These are phyloP conservation scores for Coemansia sp. DNA, from an alignment of 192 early-diverging fungal species.

Conservation along the genomic window DNA sequence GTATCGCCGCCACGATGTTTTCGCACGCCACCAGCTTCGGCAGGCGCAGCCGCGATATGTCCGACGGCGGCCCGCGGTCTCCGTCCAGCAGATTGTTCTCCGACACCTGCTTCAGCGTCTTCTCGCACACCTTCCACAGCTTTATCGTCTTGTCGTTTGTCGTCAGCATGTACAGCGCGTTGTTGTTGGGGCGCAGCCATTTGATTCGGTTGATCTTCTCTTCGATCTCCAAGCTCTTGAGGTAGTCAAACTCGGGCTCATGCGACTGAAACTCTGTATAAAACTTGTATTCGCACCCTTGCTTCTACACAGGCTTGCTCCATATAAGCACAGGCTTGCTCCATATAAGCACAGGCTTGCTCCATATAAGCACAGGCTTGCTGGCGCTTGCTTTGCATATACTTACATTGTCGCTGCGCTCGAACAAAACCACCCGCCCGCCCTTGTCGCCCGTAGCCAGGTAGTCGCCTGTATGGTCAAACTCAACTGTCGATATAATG, in stretches of 20 bases:
- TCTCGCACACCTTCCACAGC: constrained; percentile 99
- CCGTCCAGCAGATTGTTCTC: constrained; percentile 87
- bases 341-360: not conserved
- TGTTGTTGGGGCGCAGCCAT: constrained; percentile 96
- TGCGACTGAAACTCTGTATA: constrained; percentile 99
- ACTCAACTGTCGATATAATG: constrained; percentile 98
- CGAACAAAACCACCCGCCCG: constrained; percentile 96
- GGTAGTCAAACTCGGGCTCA: constrained; percentile 98
- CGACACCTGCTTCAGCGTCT: constrained; percentile 89
- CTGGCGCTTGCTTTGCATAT: not conserved
- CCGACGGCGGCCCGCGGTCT: constrained; percentile 47
- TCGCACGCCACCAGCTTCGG: constrained; percentile 92
- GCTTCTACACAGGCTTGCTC: constrained; percentile 66
- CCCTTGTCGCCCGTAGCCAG: constrained; percentile 97
- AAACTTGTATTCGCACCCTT: constrained; percentile 99
- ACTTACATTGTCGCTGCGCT: constrained; percentile 93
- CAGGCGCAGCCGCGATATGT: constrained; percentile 59
- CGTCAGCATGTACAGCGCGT: constrained; percentile 93
- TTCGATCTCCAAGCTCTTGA: constrained; percentile 98
- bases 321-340: not conserved
- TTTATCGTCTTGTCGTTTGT: constrained; percentile 99
- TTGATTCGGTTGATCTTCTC: constrained; percentile 99
- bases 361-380: not conserved
- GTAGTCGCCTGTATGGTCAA: constrained; percentile 95
- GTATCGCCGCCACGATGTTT: constrained; percentile 92